Base-by-base conservation (phyloP, 179 eudicot genomes). In the Spergularia azorica region DNA sequence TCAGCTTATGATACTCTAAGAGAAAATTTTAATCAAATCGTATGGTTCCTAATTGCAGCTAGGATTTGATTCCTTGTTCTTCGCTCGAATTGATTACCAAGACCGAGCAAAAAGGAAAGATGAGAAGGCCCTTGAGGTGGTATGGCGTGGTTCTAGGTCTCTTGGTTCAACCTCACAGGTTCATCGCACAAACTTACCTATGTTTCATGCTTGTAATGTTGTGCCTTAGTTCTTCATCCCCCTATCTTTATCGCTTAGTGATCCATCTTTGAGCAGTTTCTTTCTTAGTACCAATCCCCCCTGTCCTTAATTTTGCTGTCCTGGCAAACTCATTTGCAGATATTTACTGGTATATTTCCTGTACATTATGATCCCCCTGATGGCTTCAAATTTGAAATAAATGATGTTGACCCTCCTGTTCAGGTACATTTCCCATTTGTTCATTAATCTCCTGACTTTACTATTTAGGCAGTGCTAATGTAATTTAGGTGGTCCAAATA, bases 81-180 rank as follows among this genome's bases (percentile, higher is more conserved):
- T 95, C 80, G 97, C 93, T 62, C 88, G 98, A 14, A 95, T 95
- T 82, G 97, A 92, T 83, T 95, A 91, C 82, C 97, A 95, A 91
- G 97, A 95, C 79, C 87, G 98, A 86, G 92, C 90, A 73, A 93
- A 91, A 84, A 67, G 97, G 15, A 88, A 81, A 84, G 74, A 75
- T 66, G 88, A 89, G 51, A 95, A 91, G 86, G 83, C 85, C 75
- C 98, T 95, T 70, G 97, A 95, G 85, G 85, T 93, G 67, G 80
- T 95, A 71, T 95, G 98, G 98, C 89, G 81, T 80, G 97, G 95
- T 58, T 95, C 97, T 51, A 91, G 76, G 77, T 88, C 97, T 46
- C 95, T 95, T 76, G 88, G 95, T 78, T 83, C 95, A 62, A 85
- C 97, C 76, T 82, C 97, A 63, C 97, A 95, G 98, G 98, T 91